Base-by-base conservation (phyloP, 108 stramenopile genomes). In the Nitzschia sp. region DNA sequence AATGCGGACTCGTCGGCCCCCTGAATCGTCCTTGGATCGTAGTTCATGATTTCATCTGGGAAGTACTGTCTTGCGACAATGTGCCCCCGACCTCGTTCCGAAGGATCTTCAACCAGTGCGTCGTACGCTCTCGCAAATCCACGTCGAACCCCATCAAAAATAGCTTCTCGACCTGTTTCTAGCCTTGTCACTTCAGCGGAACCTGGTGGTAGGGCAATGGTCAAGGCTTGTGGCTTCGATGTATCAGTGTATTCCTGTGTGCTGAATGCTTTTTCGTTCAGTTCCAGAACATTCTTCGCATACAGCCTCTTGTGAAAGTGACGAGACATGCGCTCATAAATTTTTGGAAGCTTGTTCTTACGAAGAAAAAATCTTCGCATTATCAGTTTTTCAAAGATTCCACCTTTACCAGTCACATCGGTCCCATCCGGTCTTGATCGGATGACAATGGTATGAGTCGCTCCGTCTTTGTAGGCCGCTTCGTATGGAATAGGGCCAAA, bases 41-140 rank as follows among this genome's bases (percentile, higher is more conserved):
- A 92, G 22, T 90, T 68, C 46, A 95, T 65, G 53, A 95, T 95
- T 26, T 91, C 91, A 56, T 95, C 94, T 0, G 90, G 90, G 64
- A 95, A 95, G 23, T 80, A 74, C 29, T 79, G 46, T 57, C 66
- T 68, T 26, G 94, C 94, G 9, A 91, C 75, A 30, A 70, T 64
- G 6, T 46, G 36, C 19, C 94, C 94, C 25, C 71, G 72, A 0
- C 94, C 94, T 21, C 91, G 80, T 63, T 88, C 75, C 5, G 63
- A 41, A 6, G 84, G 84, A 73, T 96, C 96, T 53, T 87, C 89
- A 26, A 94, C 93, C 33, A 96, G 66, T 27, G 85, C 88, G 77
- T 96, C 96, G 66, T 92, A 96, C 2, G 89, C 89, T n/a, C 91
- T 81, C 2, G 96, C 92, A 76, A 96, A 96, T 28, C 96, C 96